Conservation (phyloP, 108 stramenopile genomes). For the Conticribra guillardii region DNA sequence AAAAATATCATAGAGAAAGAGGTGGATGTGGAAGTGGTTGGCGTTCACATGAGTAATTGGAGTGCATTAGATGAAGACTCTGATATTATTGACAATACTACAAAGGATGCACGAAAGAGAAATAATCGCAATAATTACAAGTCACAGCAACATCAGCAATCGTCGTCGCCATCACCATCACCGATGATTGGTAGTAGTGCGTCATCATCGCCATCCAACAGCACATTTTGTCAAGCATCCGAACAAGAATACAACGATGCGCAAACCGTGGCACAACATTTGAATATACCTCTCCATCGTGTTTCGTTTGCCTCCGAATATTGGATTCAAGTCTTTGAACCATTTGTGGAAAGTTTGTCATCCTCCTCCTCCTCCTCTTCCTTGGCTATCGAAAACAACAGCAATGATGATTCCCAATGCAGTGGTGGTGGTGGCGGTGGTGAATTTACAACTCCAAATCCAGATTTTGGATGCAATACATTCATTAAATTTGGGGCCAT, state of each 20-base stretch:
- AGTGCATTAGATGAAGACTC: constrained; percentile 74
- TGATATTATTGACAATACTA: neutral
- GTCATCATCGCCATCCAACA: constrained; percentile 4
- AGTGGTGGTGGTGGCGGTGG: neutral
- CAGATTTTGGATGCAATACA: constrained; percentile 92
- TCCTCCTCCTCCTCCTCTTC: neutral
- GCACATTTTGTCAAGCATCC: constrained; percentile 27
- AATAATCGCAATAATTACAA: neutral
- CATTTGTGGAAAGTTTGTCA: constrained; percentile 70
- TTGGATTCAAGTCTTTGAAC: constrained; percentile 93
- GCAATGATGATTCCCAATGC: neutral
- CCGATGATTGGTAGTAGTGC: neutral
- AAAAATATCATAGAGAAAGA: too few relatives aligned
- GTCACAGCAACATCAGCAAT: neutral
- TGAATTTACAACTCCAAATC: constrained; percentile 82
- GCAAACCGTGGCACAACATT: constrained; percentile 69
- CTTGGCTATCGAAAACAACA: neutral
- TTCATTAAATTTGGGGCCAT: constrained; percentile 94
- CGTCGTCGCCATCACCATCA: too few relatives aligned
- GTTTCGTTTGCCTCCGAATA: constrained; percentile 89
- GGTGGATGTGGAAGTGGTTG: constrained; percentile 31
- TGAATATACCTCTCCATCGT: constrained; percentile 75
- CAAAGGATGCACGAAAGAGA: neutral
- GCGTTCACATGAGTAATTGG: constrained; percentile 92
- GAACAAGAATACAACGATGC: constrained; percentile 91